A percentile compares a stretch with the other conserved stretches of the same genome.
phyloP scores from a whole-genome alignment of 73 alveolate species.

The Effrenium voratum region DNA sequence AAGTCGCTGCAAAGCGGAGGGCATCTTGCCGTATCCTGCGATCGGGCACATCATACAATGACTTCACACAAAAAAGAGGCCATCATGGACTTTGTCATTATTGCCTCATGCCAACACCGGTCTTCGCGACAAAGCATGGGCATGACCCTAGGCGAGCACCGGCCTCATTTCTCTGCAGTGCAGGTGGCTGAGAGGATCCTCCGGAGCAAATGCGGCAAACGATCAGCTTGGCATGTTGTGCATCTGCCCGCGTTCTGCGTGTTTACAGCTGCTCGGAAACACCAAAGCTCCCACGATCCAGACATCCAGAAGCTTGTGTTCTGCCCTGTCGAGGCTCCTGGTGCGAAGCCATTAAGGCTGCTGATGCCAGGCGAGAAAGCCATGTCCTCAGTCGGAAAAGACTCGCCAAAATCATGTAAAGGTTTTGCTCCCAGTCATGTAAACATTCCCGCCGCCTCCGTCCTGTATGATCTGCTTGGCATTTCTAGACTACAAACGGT shows the following conservation, averaged over 20 bases:
- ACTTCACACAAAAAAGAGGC: not conserved
- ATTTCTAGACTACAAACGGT: no score
- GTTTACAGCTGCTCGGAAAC: not conserved
- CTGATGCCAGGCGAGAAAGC: constrained; percentile 52
- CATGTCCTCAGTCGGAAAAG: constrained; percentile 5
- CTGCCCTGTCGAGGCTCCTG: not conserved
- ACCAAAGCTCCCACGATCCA: not conserved
- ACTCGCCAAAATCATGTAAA: no score
- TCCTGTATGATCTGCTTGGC: no score
- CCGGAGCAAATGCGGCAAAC: not conserved
- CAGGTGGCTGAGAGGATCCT: constrained; percentile 70
- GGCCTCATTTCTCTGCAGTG: constrained; percentile 75
- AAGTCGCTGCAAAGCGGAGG: constrained; percentile 47
- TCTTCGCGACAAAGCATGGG: not conserved
- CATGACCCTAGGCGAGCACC: not conserved
- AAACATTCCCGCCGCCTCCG: no score
- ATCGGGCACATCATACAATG: not conserved
- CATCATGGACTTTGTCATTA: not conserved
- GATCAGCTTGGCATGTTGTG: not conserved
- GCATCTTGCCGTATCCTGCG: constrained; percentile 37
- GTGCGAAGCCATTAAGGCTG: constrained; percentile 45
- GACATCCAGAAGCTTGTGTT: not conserved
- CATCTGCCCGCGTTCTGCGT: not conserved
- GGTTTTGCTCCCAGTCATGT: no score
- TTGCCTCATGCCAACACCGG: not conserved